Evolutionary conservation across 176 grass and related monocot genomes (phyloP).

Genomic region (Hsuehochloa calcarea): DNA sequence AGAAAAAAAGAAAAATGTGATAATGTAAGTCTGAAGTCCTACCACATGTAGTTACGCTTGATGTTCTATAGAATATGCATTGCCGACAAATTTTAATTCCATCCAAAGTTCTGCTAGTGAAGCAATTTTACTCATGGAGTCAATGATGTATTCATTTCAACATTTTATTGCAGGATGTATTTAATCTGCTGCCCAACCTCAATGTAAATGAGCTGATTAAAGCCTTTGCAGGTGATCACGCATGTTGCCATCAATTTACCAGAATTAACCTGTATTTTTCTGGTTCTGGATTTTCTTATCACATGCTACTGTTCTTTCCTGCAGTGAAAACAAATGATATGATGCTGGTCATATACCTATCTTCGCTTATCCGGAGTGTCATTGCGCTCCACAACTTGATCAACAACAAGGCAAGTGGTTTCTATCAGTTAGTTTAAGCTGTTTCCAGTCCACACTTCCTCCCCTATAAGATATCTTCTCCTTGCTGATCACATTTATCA

Average conservation of each 20-base stretch:
- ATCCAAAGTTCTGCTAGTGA: neutral
- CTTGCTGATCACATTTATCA: neutral
- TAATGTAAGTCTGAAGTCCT: neutral
- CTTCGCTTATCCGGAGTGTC: constrained; percentile 89
- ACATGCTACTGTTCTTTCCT: constrained; percentile 19
- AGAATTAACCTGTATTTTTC: neutral
- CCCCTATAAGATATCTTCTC: neutral
- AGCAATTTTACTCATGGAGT: neutral
- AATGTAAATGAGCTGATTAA: constrained; percentile 94
- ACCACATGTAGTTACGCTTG: neutral
- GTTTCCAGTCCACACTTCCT: neutral
- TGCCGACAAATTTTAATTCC: neutral
- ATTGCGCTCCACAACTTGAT: constrained; percentile 97
- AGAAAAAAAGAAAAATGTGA: neutral
- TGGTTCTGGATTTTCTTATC: constrained; percentile 5
- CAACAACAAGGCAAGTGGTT: constrained; percentile 80
- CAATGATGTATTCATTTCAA: constrained; percentile 7
- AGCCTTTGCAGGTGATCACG: constrained; percentile 78
- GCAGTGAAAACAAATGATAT: constrained; percentile 99
- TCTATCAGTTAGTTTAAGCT: neutral
- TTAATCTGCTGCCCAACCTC: constrained; percentile 96
- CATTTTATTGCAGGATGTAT: constrained; percentile 62
- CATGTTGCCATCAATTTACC: neutral
- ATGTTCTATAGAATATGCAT: neutral
- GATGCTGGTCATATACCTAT: constrained; percentile 97